phyloP scores from a whole-genome alignment of 2,329 filamentous ascomycete species.

The Ophiocordyceps sinensis region DNA sequence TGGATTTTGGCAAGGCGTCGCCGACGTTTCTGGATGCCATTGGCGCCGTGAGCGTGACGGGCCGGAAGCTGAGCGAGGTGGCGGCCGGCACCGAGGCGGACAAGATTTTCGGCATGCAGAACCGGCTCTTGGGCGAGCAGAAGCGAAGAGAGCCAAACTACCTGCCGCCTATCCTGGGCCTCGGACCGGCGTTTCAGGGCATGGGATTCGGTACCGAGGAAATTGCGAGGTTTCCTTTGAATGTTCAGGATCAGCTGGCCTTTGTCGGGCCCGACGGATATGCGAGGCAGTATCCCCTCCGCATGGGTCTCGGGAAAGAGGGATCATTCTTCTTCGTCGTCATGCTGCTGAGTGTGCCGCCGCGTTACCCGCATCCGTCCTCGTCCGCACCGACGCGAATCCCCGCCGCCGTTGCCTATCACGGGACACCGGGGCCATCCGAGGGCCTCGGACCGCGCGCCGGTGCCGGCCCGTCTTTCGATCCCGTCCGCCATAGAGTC shows the following conservation, averaged over 20 bases:
- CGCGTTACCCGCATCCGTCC: conserved; percentile 25
- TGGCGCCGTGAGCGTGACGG: conserved; percentile 30
- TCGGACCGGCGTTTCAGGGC: conserved; percentile 37
- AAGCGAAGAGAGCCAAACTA: conserved; percentile 45
- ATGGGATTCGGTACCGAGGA: conserved; percentile 41
- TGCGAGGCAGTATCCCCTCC: conserved; percentile 31
- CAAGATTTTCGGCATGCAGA: conserved; percentile 33
- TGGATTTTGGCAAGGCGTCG: conserved; percentile 44
- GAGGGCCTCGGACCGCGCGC: conserved; percentile 27
- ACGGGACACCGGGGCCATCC: conserved; percentile 15
- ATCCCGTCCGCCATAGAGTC: conserved; percentile 26
- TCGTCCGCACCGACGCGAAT: conserved; percentile 30
- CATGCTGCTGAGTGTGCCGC: conserved; percentile 25
- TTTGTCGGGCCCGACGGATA: conserved; percentile 39
- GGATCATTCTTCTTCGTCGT: conserved; percentile 50
- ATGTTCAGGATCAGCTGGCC: conserved; percentile 39
- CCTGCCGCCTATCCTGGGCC: conserved; percentile 46
- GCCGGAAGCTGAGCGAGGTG: conserved; percentile 39
- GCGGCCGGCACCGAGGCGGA: conserved; percentile 36
- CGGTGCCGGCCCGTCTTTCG: conserved; percentile 32
- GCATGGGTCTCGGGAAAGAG: conserved; percentile 42
- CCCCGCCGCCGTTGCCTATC: conserved; percentile 25
- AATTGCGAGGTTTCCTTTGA: conserved; percentile 33
- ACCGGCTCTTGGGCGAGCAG: conserved; percentile 42
- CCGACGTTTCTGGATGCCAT: conserved; percentile 40